A percentile compares a stretch with the other conserved stretches of the same genome.
phyloP scores from a whole-genome alignment of 2,329 filamentous ascomycete species.

The Penicillium janthinellum region DNA sequence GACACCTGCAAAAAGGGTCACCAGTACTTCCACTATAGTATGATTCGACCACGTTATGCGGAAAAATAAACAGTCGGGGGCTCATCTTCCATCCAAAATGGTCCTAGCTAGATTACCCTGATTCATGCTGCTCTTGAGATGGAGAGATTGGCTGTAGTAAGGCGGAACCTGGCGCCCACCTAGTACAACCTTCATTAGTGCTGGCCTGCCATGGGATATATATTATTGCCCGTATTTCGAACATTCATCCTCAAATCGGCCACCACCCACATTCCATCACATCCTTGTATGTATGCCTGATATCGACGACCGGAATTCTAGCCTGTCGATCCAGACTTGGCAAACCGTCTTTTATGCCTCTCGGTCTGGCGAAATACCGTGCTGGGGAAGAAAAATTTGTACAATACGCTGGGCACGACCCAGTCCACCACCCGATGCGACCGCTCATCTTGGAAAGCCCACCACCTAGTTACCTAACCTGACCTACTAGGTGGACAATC shows the following conservation, averaged over 20 bases:
- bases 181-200: too few species aligned
- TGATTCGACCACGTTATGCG: conserved; percentile 3
- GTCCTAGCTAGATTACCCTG: too few species aligned
- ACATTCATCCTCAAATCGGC: not conserved
- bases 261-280: conserved; percentile 13
- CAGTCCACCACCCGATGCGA: not conserved
- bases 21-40: not conserved
- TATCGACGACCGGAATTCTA: not conserved
- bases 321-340: not conserved
- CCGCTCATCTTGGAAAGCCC: not conserved
- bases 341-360: not conserved
- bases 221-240: too few species aligned
- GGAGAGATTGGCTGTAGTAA: too few species aligned
- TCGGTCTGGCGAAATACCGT: not conserved
- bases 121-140: too few species aligned
- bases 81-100: not conserved
- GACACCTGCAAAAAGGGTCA: not conserved
- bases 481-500: not conserved
- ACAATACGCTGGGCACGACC: not conserved
- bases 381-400: not conserved
- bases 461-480: not conserved
- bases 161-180: too few species aligned
- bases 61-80: not conserved
- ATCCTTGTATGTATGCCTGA: not conserved
- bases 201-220: too few species aligned